A percentile compares a stretch with the other conserved stretches of the same genome.
Conservation (phyloP, 257 asterid genomes). For the Solanum piurae region DNA sequence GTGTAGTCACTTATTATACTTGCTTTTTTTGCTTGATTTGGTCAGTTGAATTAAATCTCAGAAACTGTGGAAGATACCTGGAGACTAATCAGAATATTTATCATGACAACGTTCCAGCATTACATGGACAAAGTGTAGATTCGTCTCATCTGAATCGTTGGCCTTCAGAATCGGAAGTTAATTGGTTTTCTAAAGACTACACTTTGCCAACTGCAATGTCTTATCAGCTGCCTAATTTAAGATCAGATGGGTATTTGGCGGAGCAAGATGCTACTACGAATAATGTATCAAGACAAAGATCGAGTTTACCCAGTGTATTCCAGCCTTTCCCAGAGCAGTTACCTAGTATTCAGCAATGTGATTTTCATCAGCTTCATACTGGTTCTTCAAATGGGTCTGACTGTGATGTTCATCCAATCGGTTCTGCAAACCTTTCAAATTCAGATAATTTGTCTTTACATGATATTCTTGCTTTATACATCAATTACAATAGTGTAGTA, state of each 20-base stretch:
- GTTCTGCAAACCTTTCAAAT: slow-evolving; percentile 9
- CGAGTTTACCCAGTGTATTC: slow-evolving; percentile 3
- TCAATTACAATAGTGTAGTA: slow-evolving; percentile 9
- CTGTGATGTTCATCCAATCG: neutral
- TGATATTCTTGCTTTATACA: slow-evolving; percentile 17
- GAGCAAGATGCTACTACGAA: slow-evolving; percentile 5
- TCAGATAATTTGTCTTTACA: slow-evolving; percentile 2
- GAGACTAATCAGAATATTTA: slow-evolving; percentile 11
- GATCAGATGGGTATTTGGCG: neutral
- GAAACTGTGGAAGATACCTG: neutral
- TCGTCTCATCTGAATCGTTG: slow-evolving; percentile 3
- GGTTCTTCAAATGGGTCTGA: neutral
- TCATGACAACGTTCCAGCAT: slow-evolving; percentile 9
- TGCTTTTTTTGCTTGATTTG: neutral
- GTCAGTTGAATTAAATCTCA: slow-evolving; percentile 6
- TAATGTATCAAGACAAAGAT: neutral
- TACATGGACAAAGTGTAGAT: neutral
- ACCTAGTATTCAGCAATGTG: slow-evolving; percentile 3
- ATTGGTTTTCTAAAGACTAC: slow-evolving; percentile 6
- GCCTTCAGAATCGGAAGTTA: slow-evolving; percentile 3
- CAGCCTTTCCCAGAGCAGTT: slow-evolving; percentile 8
- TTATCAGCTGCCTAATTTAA: slow-evolving; percentile 14
- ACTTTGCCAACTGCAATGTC: slow-evolving; percentile 12
- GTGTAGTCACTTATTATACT: neutral
- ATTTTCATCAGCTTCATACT: neutral